These are phyloP conservation scores for Trichoderma reesei DNA, from an alignment of 495 filamentous ascomycete species.

Conservation along the genomic window DNA sequence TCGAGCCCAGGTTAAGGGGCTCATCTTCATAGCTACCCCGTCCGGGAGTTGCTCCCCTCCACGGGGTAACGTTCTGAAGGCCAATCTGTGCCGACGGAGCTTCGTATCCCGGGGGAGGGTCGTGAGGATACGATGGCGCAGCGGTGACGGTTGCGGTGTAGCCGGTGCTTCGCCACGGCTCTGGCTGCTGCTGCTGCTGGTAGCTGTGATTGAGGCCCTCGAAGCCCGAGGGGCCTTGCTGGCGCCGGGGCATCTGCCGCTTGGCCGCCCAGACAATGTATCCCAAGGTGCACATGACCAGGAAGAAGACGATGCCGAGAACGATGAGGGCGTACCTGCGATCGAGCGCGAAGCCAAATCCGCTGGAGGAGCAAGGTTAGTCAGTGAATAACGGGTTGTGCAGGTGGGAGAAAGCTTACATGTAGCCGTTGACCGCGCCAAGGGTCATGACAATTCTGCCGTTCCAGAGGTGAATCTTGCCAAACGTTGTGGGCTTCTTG, in stretches of 20 bases:
- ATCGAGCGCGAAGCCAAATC: slow-evolving; percentile 31
- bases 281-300: slow-evolving; percentile 7
- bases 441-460: slow-evolving; percentile 40
- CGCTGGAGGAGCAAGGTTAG: slow-evolving; percentile 16
- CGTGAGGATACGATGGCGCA: not conserved
- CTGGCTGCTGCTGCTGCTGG: slow-evolving; percentile 1
- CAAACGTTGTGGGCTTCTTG: slow-evolving; percentile 32
- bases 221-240: not conserved
- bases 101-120: not conserved
- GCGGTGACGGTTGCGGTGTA: not conserved
- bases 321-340: slow-evolving; percentile 26
- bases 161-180: not conserved
- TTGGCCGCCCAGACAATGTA: not conserved
- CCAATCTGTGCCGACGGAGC: not conserved
- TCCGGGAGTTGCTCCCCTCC: not conserved
- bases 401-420: slow-evolving; percentile 21
- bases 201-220: slow-evolving; percentile 4
- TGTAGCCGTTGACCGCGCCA: slow-evolving; percentile 42
- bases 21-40: not conserved
- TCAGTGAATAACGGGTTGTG: not conserved
- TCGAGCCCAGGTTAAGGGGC: not conserved
- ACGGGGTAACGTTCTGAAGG: not conserved
- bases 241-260: not conserved
- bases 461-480: slow-evolving; percentile 38
- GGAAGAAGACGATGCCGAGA: slow-evolving; percentile 21